Conservation (phyloP, 2,329 filamentous ascomycete species). For the Dactylellina cionopaga region DNA sequence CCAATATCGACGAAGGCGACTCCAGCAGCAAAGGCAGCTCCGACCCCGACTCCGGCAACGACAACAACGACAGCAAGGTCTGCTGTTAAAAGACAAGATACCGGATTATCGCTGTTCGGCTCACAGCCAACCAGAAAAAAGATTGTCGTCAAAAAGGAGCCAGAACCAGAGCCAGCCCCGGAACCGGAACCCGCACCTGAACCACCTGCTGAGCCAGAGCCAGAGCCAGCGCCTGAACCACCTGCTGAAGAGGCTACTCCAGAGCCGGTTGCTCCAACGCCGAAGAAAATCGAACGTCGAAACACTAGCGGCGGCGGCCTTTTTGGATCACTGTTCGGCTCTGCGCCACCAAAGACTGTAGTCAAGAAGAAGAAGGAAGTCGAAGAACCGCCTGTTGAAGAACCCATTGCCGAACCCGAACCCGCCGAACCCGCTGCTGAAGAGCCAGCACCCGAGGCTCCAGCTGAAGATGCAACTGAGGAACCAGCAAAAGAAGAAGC, state of each 20-base stretch:
- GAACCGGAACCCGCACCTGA: slow-evolving; percentile 12
- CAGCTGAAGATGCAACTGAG: slow-evolving; percentile 1
- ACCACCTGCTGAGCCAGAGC: slow-evolving; percentile 24
- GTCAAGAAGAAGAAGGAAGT: slow-evolving; percentile 34
- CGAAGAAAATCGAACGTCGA: slow-evolving; percentile 38
- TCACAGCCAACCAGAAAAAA: slow-evolving; percentile 31
- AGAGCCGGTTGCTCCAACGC: slow-evolving; percentile 14
- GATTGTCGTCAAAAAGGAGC: slow-evolving; percentile 44
- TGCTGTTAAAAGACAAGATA: slow-evolving; percentile 21
- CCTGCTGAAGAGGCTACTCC: slow-evolving; percentile 18
- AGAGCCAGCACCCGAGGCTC: slow-evolving; percentile 19
- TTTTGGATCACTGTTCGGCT: slow-evolving; percentile 25
- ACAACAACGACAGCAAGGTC: background rate
- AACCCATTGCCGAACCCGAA: slow-evolving; percentile 11
- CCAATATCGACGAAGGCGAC: background rate
- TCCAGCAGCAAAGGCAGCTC: background rate
- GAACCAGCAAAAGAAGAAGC: slow-evolving; percentile 17
- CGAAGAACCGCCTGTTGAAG: slow-evolving; percentile 24
- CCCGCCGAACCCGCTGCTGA: slow-evolving; percentile 14
- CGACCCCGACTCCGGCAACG: background rate
- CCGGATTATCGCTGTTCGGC: slow-evolving; percentile 33
- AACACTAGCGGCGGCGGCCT: slow-evolving; percentile 29
- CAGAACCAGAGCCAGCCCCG: slow-evolving; percentile 18
- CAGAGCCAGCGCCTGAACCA: slow-evolving; percentile 13
- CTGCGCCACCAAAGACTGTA: slow-evolving; percentile 15